Evolutionary conservation across 805 yeast species (phyloP).

Genomic region (Yamadazyma sp.): DNA sequence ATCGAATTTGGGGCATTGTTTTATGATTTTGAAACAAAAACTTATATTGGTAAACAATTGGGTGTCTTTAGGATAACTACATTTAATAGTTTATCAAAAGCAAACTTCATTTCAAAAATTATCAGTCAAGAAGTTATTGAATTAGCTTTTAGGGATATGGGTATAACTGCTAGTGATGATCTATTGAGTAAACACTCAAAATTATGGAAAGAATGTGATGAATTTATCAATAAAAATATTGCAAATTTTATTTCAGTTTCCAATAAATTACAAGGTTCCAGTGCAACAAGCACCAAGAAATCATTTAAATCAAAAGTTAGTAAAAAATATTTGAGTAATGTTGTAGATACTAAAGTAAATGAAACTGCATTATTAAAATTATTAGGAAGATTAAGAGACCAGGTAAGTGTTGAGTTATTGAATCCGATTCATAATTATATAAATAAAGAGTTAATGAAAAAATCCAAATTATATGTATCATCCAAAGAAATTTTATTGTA

Average conservation of each 20-base stretch:
- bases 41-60: slow-evolving; percentile 44
- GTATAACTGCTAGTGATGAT: slow-evolving; percentile 30
- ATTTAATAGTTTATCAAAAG: slow-evolving; percentile 47
- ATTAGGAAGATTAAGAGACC: slow-evolving; percentile 47
- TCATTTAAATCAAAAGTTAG: slow-evolving; percentile 33
- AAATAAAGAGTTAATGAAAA: slow-evolving; percentile 36
- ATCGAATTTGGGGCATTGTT: slow-evolving; percentile 47
- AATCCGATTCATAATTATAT: slow-evolving; percentile 58
- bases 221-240: slow-evolving; percentile 35
- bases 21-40: slow-evolving; percentile 31
- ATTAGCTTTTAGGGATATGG: slow-evolving; percentile 44
- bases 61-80: slow-evolving; percentile 52
- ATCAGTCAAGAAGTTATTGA: slow-evolving; percentile 49
- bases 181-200: slow-evolving; percentile 37
- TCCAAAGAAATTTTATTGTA: slow-evolving; percentile 40
- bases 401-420: slow-evolving; percentile 39
- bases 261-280: slow-evolving; percentile 40
- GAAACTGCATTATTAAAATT: slow-evolving; percentile 46
- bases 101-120: slow-evolving; percentile 46
- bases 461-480: slow-evolving; percentile 38
- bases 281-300: slow-evolving; percentile 34
- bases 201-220: slow-evolving; percentile 49
- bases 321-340: slow-evolving; percentile 39
- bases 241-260: slow-evolving; percentile 36
- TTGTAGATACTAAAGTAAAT: slow-evolving; percentile 36